Evolutionary conservation across 2,329 filamentous ascomycete species (phyloP).

Genomic region (Sporothrix pseudoabietina): DNA sequence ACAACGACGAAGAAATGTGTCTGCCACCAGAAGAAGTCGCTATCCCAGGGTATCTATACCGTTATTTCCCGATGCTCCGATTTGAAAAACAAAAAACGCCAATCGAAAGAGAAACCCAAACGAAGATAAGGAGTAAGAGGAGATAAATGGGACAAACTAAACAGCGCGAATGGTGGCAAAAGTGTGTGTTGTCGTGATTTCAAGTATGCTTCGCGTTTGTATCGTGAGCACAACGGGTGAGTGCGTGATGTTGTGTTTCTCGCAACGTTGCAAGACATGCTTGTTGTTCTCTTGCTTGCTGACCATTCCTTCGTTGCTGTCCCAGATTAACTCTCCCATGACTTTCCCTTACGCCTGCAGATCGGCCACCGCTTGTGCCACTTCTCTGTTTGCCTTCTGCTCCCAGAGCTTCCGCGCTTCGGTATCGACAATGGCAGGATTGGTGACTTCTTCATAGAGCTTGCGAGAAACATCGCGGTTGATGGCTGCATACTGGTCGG

Average conservation of each 20-base stretch:
- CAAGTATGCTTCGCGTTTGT: background rate
- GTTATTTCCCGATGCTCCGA: slow-evolving; percentile 21
- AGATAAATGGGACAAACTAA: background rate
- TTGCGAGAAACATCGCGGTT: slow-evolving; percentile 87
- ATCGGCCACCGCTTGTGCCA: slow-evolving; percentile 70
- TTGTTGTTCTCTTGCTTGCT: background rate
- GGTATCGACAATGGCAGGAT: slow-evolving; percentile 62
- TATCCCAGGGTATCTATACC: slow-evolving; percentile 27
- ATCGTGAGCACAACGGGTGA: background rate
- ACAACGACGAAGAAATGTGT: background rate
- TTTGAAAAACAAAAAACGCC: slow-evolving; percentile 4
- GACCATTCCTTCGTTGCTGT: background rate
- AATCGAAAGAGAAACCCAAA: slow-evolving; percentile 8
- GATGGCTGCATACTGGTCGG: slow-evolving; percentile 89
- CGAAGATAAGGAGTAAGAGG: background rate
- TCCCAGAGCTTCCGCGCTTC: slow-evolving; percentile 71
- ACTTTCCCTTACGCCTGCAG: slow-evolving; percentile 49
- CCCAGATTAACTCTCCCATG: background rate
- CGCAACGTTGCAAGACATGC: background rate
- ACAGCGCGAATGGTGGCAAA: background rate
- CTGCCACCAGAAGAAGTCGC: slow-evolving; percentile 17
- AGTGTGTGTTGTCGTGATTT: background rate
- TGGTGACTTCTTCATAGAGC: slow-evolving; percentile 72
- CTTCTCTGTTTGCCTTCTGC: slow-evolving; percentile 74
- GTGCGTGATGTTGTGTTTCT: background rate